Evolutionary conservation across 73 alveolate species (phyloP), one percentile per base, ranked within the genome.

Genomic region (Paramecium primaurelia): DNA sequence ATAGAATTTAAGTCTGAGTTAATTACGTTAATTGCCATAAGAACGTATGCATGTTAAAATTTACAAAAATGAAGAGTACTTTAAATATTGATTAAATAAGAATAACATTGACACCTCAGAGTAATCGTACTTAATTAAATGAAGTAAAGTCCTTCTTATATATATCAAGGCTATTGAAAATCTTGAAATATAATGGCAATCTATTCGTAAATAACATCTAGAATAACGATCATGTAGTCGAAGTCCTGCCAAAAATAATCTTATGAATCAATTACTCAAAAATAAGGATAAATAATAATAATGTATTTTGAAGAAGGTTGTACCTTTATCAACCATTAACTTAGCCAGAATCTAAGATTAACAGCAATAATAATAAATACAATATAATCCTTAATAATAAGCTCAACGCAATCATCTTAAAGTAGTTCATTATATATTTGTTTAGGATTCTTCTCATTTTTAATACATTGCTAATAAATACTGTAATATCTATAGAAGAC

Each of bases 41-140:
- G 84, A 68, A 68, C 84, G 84, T 26, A 68, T 32, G 47, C 40
- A 32, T 32, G 84, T 68, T 28, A 68, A 68, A 68, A 32, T 32
- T 49, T 68, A 68, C 22, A 68, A 68, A 34, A 68, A 68, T 68
- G 84, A 68, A 68, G 84, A 68, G 84, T 68, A 68, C 47, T 34
- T 28, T 68, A 68, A 68, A 68, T 68, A 32, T 68, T 68, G 40
- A 32, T 32, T 68, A 68, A 32, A 28, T 68, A 32, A 68, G 84
- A 68, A 32, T 68, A 34, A 68, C 47, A 34, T 68, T 68, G 47
- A 68, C 84, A 28, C 84, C 84, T 12, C 25, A 68, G 12, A 68
- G 84, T 18, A 68, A 68, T 68, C 40, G 84, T 12, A 68, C 51
- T 68, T 68, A 28, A 68, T 68, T 32, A 28, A 68, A 32, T 68